These are phyloP conservation scores for Musa itinerans DNA, from an alignment of 176 grass and related monocot species.

Conservation along the genomic window DNA sequence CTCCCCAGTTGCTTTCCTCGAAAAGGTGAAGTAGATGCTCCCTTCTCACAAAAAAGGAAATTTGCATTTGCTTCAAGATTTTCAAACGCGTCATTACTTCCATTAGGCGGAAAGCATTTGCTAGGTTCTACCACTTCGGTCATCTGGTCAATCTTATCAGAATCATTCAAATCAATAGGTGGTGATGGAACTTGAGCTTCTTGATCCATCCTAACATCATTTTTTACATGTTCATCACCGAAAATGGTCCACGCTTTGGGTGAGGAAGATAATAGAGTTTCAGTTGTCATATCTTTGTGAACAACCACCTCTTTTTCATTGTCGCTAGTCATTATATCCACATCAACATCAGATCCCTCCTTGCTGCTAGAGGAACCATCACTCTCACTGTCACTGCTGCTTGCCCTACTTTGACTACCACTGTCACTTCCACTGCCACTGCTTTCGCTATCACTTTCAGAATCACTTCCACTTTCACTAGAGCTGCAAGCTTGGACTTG, in stretches of 20 bases:
- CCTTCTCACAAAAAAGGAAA: conserved; percentile 22
- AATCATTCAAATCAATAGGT: conserved; percentile 53
- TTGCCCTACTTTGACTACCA: conserved; percentile 70
- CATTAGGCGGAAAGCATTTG: conserved; percentile 21
- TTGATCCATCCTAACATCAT: conserved; percentile 41
- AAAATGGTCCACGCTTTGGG: conserved; percentile 18
- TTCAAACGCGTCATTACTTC: conserved; percentile 25
- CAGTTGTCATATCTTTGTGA: conserved; percentile 34
- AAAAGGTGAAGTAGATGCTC: conserved; percentile 22
- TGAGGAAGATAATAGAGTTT: conserved; percentile 46
- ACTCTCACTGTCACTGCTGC: conserved; percentile 90
- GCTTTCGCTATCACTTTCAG: conserved; percentile 81
- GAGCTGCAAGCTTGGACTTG: conserved; percentile 62
- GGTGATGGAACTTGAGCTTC: conserved; percentile 46
- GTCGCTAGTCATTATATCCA: conserved; percentile 81
- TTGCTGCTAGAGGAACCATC: conserved; percentile 81
- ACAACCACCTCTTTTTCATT: conserved; percentile 49
- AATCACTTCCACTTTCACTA: conserved; percentile 80
- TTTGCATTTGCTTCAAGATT: conserved; percentile 31
- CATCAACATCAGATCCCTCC: conserved; percentile 82
- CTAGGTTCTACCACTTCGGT: conserved; percentile 13
- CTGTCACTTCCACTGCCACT: conserved; percentile 85
- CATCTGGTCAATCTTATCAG: conserved; percentile 32
- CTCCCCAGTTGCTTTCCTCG: conserved; percentile 27
- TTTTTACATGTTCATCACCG: conserved; percentile 47